Base-by-base conservation (phyloP, 768 basidiomycete species). In the Tricholoma bakamatsutake region DNA sequence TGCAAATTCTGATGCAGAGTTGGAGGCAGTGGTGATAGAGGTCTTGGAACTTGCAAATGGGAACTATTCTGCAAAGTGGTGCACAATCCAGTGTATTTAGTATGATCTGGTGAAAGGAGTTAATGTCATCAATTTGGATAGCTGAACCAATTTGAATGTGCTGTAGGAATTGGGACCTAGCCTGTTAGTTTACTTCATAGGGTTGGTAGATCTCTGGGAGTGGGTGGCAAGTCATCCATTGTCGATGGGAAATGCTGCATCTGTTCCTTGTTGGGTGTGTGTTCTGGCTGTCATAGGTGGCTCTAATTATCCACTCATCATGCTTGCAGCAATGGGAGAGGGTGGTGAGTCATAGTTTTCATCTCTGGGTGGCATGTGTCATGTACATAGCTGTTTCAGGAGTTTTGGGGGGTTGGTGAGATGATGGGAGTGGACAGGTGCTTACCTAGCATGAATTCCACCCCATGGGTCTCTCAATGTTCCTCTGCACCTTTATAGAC, bases 111-210 rank as follows among this genome's bases (percentile, higher is more conserved):
- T n/a, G n/a, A n/a, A n/a, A n/a, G n/a, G n/a, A n/a, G n/a, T n/a
- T n/a, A n/a, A n/a, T n/a, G n/a, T n/a, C n/a, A n/a, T n/a, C n/a
- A n/a, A n/a, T n/a, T n/a, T n/a, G n/a, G n/a, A n/a, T n/a, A 42
- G 40, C 40, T 21, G 4, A 18, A 42, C 17, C 40, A 18, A 6
- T 21, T 8, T 18, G 40, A 42, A 9, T 2, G 3, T 42, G 17
- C 17, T 18, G 40, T 42, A 18, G 17, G 18, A 9, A 2, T 21
- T 17, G 17, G 40, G 18, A 8, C 17, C 9, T 37, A 34, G 50
- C 50, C 34, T 10, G 50, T 37, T 37, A 51, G n/a, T 18, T 51
- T 51, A 45, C 27, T 46, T 49, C 21, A 57, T 49, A 28, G 11
- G 12, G 35, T 35, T 11, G 35, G 35, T 4, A 35, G 2, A 35